phyloP scores from a whole-genome alignment of 495 filamentous ascomycete genomes.

The Rhypophila decipiens region DNA sequence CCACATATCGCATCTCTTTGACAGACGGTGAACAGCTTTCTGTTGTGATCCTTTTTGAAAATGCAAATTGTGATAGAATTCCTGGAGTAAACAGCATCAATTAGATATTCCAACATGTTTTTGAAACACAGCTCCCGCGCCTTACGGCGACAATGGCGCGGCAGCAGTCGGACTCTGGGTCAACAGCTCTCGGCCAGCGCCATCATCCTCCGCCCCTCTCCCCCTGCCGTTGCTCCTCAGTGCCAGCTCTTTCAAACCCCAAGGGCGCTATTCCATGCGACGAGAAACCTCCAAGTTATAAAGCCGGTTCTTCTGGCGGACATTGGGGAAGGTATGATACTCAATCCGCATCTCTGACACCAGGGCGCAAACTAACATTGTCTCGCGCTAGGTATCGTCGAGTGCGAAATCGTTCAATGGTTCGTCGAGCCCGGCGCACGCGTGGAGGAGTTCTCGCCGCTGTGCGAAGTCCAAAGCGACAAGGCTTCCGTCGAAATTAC shows the following conservation, averaged over 20 bases:
- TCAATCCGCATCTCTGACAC: background rate
- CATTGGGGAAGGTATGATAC: slow-evolving; percentile 79
- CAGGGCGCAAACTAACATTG: slow-evolving; percentile 1
- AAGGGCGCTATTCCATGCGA: slow-evolving; percentile 52
- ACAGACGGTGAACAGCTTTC: background rate
- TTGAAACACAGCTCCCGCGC: slow-evolving; percentile 36
- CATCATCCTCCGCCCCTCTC: background rate
- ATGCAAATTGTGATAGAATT: slow-evolving; percentile 8
- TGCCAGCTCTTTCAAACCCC: slow-evolving; percentile 15
- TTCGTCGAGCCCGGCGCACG: slow-evolving; percentile 94
- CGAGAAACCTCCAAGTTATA: slow-evolving; percentile 51
- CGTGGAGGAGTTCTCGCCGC: slow-evolving; percentile 94
- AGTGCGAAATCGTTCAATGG: slow-evolving; percentile 99
- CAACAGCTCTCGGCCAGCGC: slow-evolving; percentile 17
- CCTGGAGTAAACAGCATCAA: background rate
- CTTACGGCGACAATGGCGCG: slow-evolving; percentile 34
- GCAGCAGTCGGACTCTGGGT: slow-evolving; percentile 24
- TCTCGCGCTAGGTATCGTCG: slow-evolving; percentile 70
- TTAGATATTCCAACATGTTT: slow-evolving; percentile 30
- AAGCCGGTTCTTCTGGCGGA: slow-evolving; percentile 91
- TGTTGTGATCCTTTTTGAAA: no score
- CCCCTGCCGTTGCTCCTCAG: background rate
- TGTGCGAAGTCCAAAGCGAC: slow-evolving; percentile 97
- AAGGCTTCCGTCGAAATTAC: slow-evolving; percentile 99
- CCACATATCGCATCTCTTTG: background rate